phyloP scores from a whole-genome alignment of 176 grass and related monocot species.

The Carex pumila region DNA sequence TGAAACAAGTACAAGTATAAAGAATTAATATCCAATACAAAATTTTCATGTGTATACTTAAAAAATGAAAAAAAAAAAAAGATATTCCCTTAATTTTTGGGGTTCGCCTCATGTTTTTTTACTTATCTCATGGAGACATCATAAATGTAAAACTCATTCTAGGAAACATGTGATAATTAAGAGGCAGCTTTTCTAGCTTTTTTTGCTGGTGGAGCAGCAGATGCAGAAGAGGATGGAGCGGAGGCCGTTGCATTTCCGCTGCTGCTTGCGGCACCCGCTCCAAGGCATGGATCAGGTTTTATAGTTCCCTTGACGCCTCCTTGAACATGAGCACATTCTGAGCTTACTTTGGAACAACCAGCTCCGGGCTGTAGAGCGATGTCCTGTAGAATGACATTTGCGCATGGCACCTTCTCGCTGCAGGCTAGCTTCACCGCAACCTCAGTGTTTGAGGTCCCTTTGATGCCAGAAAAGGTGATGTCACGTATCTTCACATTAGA shows the following conservation, averaged over 20 bases:
- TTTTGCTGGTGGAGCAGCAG: too few species aligned
- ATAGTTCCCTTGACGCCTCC: slow-evolving; percentile 2
- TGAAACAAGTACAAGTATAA: neutral
- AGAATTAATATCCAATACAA: neutral
- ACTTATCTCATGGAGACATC: neutral
- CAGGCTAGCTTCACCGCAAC: slow-evolving; percentile 21
- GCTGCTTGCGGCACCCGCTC: neutral
- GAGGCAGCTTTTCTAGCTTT: too few species aligned
- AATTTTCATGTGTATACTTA: neutral
- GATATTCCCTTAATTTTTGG: neutral
- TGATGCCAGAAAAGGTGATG: slow-evolving; percentile 13
- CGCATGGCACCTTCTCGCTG: slow-evolving; percentile 14
- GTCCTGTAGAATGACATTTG: slow-evolving; percentile 20
- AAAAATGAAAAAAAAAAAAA: neutral
- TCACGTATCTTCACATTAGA: slow-evolving; percentile 27
- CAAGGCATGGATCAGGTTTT: slow-evolving; percentile 24
- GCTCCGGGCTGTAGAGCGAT: slow-evolving; percentile 3
- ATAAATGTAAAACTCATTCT: neutral
- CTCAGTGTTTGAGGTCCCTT: slow-evolving; percentile 15
- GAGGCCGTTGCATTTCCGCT: neutral
- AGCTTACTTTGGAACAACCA: neutral
- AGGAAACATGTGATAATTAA: neutral
- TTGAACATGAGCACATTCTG: slow-evolving; percentile 24
- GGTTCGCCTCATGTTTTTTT: neutral
- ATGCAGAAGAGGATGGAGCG: too few species aligned